These are phyloP conservation scores for Solanum peruvianum DNA, from an alignment of 257 asterid species.

Conservation along the genomic window DNA sequence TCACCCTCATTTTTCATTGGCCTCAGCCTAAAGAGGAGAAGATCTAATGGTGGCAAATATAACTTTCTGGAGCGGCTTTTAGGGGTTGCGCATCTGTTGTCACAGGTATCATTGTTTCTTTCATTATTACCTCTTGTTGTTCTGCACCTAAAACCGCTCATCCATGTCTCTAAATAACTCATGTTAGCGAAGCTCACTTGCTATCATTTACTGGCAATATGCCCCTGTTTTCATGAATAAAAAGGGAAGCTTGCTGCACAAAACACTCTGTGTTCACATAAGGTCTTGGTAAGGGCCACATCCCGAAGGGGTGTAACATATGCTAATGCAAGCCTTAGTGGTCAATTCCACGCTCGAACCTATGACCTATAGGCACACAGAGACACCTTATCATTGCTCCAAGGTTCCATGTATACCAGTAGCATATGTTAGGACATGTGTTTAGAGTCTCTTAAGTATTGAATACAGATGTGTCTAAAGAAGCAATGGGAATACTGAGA, in stretches of 20 bases:
- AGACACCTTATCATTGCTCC: neutral
- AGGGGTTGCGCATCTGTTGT: constrained; percentile 63
- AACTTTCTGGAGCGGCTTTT: constrained; percentile 76
- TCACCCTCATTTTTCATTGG: neutral
- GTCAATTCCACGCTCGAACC: neutral
- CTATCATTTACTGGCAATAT: neutral
- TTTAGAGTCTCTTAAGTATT: neutral
- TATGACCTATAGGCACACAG: no score
- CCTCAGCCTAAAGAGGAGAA: constrained; percentile 73
- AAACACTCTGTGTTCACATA: neutral
- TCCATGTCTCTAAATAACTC: neutral
- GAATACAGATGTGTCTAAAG: neutral
- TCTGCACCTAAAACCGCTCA: neutral
- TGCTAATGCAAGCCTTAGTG: neutral
- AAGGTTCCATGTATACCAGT: neutral
- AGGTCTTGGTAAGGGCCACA: neutral
- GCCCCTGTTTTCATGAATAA: neutral
- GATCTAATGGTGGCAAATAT: constrained; percentile 33
- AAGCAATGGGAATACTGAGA: neutral
- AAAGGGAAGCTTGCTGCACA: neutral
- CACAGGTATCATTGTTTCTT: constrained; percentile 30
- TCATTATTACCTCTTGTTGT: neutral
- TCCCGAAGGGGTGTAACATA: neutral
- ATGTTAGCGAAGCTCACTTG: neutral
- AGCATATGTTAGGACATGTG: neutral